A percentile compares a stretch with the other conserved stretches of the same genome.
Conservation (phyloP, 2,329 filamentous ascomycete genomes). For the Fusarium albosuccineum region DNA sequence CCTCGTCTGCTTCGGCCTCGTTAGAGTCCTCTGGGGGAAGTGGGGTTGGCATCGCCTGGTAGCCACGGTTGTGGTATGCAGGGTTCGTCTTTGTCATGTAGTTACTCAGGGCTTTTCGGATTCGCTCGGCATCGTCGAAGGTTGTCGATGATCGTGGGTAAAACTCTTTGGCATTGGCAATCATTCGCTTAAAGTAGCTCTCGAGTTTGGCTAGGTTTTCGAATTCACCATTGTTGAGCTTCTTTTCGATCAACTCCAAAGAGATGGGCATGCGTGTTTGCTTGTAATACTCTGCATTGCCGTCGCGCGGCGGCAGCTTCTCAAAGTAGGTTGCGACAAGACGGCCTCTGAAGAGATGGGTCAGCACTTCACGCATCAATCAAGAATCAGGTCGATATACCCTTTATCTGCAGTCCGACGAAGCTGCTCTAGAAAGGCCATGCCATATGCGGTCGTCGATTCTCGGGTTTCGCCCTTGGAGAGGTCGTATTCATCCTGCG, state of each 20-base stretch:
- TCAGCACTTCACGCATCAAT: conserved; percentile 36
- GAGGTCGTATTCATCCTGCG: conserved; percentile 60
- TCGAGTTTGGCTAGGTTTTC: conserved; percentile 79
- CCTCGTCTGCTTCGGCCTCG: conserved; percentile 48
- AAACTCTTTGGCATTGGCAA: conserved; percentile 87
- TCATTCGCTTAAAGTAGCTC: conserved; percentile 88
- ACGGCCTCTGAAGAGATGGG: conserved; percentile 69
- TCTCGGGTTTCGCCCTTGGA: conserved; percentile 72
- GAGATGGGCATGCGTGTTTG: conserved; percentile 83
- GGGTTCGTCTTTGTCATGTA: conserved; percentile 91
- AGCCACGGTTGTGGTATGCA: conserved; percentile 77
- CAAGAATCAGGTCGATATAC: conserved; percentile 61
- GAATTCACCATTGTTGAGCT: conserved; percentile 78
- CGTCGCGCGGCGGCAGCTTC: conserved; percentile 72
- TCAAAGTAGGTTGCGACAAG: conserved; percentile 82
- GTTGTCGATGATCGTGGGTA: conserved; percentile 79
- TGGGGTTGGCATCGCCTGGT: conserved; percentile 80
- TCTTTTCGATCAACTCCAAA: conserved; percentile 80
- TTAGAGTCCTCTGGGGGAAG: conserved; percentile 63
- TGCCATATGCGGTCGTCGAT: conserved; percentile 77
- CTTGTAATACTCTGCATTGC: conserved; percentile 82
- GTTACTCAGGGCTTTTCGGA: conserved; percentile 87
- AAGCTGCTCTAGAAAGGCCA: conserved; percentile 81
- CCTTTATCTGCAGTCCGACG: conserved; percentile 84
- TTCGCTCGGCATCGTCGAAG: conserved; percentile 87